These are phyloP conservation scores for Malus hybrid DNA, from an alignment of 331 rosid genomes.

Conservation along the genomic window DNA sequence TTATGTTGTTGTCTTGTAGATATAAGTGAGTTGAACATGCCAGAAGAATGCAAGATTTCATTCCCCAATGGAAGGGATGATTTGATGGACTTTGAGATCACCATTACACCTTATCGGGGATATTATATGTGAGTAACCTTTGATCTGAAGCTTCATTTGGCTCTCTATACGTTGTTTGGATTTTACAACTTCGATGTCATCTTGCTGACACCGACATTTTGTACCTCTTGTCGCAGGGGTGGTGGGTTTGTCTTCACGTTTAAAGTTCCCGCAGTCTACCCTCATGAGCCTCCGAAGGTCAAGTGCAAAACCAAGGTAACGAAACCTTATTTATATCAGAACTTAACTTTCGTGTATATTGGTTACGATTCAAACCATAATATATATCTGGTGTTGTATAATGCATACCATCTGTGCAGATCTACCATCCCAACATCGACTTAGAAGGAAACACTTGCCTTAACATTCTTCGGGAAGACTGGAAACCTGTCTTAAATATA, in stretches of 20 bases:
- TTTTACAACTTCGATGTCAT: not conserved
- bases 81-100: slow-evolving; percentile 8
- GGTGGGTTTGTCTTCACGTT: slow-evolving; percentile 3
- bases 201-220: not conserved
- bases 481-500: slow-evolving; percentile 11
- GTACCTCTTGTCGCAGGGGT: not conserved
- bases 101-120: slow-evolving; percentile 4
- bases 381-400: not conserved
- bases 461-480: slow-evolving; percentile 7
- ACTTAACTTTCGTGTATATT: not conserved
- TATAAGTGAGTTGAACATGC: slow-evolving; percentile 3
- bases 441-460: slow-evolving; percentile 9
- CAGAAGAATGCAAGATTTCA: not conserved
- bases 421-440: slow-evolving; percentile 9
- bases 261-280: not conserved
- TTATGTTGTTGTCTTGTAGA: not conserved
- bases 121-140: not conserved
- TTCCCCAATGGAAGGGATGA: slow-evolving; percentile 3
- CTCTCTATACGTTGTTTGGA: not conserved
- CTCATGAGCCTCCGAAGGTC: slow-evolving; percentile 9
- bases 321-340: not conserved
- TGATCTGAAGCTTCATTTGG: not conserved
- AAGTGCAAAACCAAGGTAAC: slow-evolving; percentile 3
- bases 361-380: not conserved
- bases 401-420: not conserved